Evolutionary conservation across 2,329 filamentous ascomycete species (phyloP), one percentile per base, ranked within the genome.

Genomic region (Colletotrichum plurivorum): DNA sequence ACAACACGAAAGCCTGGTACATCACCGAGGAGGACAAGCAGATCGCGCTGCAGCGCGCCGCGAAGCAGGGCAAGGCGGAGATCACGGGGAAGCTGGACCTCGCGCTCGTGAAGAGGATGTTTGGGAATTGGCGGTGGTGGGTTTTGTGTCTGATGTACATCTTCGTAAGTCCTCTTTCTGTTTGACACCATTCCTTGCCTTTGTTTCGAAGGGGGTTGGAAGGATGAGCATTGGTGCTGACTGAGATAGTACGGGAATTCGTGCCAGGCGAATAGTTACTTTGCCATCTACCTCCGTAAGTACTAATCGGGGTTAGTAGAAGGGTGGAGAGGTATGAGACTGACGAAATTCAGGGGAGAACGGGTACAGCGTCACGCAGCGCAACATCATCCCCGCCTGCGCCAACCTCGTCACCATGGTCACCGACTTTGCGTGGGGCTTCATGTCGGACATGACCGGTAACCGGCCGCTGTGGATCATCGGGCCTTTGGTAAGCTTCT

Each of bases 51-150:
- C 48, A 70, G 54, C 73, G 76, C 3, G 72, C 75, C 0, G 68
- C 65, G 20, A 73, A 69, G 31, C 55, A 70, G 0, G 75, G 76
- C 13, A 77, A 75, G 31, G 76, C 74, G 7, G 61, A 73, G 43
- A 74, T 75, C 8, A 73, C 69, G 4, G 73, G 71, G 20, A 63
- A 78, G 9, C n/a, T 65, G 36, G 74, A 71, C 10, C 27, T 72
- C 20, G 55, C 51, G 13, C 75, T 75, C 2, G 72, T 74, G 27
- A 74, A 71, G 54, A 64, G 72, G 2, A 74, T 78, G 51, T 68
- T 79, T 56, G 62, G 70, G 10, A 67, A 64, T 18, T 77, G 75
- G 75, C 46, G 71, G 13, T 78, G 76, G 75, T 78, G 76, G 70
- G 73, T 72, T 1, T 75, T 78, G 39, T 65, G 63, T 68, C 72